Percentiles rank a stretch among this genome's conserved stretches.
Conservation (phyloP, 306 rosid species). For the Neltuma alba region DNA sequence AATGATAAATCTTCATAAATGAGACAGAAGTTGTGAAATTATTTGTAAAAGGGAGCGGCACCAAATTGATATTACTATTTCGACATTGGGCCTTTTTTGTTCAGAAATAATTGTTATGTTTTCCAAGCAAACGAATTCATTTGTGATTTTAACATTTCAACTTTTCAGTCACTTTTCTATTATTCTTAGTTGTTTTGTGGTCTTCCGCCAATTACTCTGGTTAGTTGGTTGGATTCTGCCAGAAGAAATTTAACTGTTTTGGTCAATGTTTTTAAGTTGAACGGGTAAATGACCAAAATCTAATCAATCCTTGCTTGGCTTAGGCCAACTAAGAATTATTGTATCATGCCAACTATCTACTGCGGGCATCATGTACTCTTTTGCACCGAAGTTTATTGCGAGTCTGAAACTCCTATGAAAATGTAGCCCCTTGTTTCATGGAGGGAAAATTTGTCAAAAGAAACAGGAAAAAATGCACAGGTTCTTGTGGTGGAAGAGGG, state of each 20-base stretch:
- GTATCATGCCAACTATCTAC: background rate
- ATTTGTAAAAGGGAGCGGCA: background rate
- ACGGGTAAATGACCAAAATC: background rate
- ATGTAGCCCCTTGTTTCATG: conserved; percentile 2
- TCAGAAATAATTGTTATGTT: background rate
- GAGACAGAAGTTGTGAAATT: background rate
- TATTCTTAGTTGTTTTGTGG: background rate
- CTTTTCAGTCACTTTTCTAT: background rate
- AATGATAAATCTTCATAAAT: background rate
- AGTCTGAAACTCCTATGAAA: background rate
- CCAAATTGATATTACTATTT: background rate
- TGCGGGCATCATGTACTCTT: background rate
- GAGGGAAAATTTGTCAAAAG: background rate
- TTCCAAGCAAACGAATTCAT: background rate
- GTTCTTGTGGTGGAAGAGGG: background rate
- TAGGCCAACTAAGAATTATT: background rate
- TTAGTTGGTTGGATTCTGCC: background rate
- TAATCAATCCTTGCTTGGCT: background rate
- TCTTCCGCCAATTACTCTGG: background rate
- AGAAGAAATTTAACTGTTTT: background rate
- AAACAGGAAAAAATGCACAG: background rate
- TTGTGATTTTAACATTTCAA: background rate
- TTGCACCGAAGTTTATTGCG: background rate
- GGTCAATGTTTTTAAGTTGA: background rate
- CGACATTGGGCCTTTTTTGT: background rate